Evolutionary conservation across 2,329 filamentous ascomycete species (phyloP).

Genomic region (Fusarium cicatricum): DNA sequence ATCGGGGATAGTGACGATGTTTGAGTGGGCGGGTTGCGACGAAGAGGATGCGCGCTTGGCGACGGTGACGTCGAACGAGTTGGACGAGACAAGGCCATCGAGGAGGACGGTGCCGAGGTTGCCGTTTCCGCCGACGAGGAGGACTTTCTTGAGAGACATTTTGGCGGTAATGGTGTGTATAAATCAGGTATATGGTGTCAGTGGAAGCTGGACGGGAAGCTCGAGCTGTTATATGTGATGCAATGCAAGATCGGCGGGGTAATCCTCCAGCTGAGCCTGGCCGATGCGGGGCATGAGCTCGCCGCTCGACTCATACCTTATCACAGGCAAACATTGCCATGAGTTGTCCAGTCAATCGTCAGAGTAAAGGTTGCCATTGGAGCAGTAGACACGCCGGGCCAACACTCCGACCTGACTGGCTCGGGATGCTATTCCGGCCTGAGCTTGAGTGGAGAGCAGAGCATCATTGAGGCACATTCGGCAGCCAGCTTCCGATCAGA

Average conservation of each 20-base stretch:
- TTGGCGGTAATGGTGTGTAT: neutral
- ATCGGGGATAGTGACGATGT: conserved; percentile 40
- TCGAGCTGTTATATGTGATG: conserved; percentile 4
- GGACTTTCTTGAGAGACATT: conserved; percentile 45
- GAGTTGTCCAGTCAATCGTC: neutral
- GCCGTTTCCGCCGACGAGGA: conserved; percentile 49
- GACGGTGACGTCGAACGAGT: conserved; percentile 60
- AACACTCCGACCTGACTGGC: conserved; percentile 9
- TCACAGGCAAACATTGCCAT: neutral
- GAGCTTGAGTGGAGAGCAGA: neutral
- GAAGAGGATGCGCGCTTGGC: conserved; percentile 57
- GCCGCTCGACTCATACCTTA: neutral
- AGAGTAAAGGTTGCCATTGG: neutral
- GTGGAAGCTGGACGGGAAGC: neutral
- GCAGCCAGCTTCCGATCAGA: conserved; percentile 9
- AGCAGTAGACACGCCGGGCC: conserved; percentile 8
- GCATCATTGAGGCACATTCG: neutral
- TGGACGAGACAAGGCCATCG: conserved; percentile 47
- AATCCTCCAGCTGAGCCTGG: conserved; percentile 9
- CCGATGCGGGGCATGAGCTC: conserved; percentile 14
- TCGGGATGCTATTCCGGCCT: conserved; percentile 21
- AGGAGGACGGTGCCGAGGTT: conserved; percentile 52
- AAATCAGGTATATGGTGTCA: too few species aligned
- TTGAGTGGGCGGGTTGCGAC: conserved; percentile 39
- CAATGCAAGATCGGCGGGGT: conserved; percentile 22